These are phyloP conservation scores for Nicotiana tabacum DNA, from an alignment of 257 asterid species.

Conservation along the genomic window DNA sequence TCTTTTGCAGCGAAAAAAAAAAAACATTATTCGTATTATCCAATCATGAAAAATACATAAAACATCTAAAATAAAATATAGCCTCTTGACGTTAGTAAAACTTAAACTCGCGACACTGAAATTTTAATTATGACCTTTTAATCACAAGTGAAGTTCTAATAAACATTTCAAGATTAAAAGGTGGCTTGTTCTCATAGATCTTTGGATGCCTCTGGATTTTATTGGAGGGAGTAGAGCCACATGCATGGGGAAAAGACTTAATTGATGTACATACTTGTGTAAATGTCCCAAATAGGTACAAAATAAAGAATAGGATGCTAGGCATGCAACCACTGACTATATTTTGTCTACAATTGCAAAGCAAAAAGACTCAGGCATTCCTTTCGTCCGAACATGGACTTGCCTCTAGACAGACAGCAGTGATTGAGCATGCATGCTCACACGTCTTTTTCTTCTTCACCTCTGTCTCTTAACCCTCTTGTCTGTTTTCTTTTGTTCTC, in stretches of 20 bases:
- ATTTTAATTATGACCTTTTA: too few species aligned
- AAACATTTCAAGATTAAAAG: too few species aligned
- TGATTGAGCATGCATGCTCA: constrained; percentile 38
- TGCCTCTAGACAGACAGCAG: neutral
- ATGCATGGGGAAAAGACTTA: neutral
- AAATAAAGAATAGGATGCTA: neutral
- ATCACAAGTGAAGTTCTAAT: neutral
- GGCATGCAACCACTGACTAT: neutral
- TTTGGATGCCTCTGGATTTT: neutral
- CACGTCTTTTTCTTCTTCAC: constrained; percentile 41
- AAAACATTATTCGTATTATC: neutral
- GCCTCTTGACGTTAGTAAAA: neutral
- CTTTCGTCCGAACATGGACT: constrained; percentile 1
- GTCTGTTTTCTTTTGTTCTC: neutral
- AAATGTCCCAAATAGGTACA: neutral
- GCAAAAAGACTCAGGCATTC: neutral
- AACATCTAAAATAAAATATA: neutral
- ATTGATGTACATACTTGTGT: neutral
- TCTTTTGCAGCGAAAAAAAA: too few species aligned
- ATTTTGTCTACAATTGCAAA: neutral
- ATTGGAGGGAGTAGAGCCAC: neutral
- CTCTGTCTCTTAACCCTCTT: neutral
- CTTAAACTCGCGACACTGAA: neutral
- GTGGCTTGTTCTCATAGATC: neutral
- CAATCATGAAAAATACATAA: neutral